Evolutionary conservation across 768 basidiomycete genomes (phyloP).

Genomic region (Suillus luteus): DNA sequence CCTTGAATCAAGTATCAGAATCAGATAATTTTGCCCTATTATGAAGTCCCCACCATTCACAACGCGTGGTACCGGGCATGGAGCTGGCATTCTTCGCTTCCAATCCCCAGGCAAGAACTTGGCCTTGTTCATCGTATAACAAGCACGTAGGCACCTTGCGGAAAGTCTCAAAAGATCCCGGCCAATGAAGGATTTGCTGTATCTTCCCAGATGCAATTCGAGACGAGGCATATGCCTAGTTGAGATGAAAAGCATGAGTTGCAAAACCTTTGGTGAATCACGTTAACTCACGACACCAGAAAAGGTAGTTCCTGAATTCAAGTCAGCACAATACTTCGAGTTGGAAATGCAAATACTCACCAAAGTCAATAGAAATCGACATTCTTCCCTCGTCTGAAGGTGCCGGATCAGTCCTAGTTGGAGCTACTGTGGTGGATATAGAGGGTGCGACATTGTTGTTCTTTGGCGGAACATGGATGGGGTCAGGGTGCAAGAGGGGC

Average conservation of each 20-base stretch:
- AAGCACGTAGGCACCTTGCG: conserved; percentile 87
- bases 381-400: conserved; percentile 70
- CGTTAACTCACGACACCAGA: conserved; percentile 74
- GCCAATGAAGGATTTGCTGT: conserved; percentile 87
- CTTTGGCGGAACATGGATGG: conserved; percentile 26
- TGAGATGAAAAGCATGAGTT: conserved; percentile 13
- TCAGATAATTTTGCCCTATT: not conserved
- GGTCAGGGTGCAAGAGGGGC: conserved; percentile 31
- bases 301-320: conserved; percentile 72
- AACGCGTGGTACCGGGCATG: conserved; percentile 61
- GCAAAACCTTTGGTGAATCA: not conserved
- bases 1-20: conserved; percentile 35
- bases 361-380: conserved; percentile 83
- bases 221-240: conserved; percentile 82
- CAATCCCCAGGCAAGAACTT: conserved; percentile 81
- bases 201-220: conserved; percentile 77
- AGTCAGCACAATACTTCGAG: not conserved
- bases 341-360: conserved; percentile 40
- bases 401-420: conserved; percentile 24
- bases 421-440: conserved; percentile 11
- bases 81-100: conserved; percentile 83
- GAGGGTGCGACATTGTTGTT: conserved; percentile 28
- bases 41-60: conserved; percentile 46
- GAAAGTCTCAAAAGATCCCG: conserved; percentile 83
- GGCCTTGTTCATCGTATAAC: conserved; percentile 72